Percentiles rank a stretch among this genome's conserved stretches.
Conservation (phyloP, 2,329 filamentous ascomycete species). For the Dendryphion nanum region DNA sequence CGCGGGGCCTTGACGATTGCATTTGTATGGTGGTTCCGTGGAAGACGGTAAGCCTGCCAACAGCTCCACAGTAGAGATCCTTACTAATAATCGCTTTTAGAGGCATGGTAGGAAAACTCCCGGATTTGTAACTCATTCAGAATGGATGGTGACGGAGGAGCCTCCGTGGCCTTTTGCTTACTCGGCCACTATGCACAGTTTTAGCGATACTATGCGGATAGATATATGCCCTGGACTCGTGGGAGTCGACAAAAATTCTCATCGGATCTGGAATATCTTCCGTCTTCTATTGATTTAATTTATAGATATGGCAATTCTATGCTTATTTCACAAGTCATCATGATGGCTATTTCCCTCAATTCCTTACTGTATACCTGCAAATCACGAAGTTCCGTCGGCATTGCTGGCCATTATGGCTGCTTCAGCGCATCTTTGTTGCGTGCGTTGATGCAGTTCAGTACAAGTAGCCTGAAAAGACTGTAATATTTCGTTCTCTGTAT, state of each 20-base stretch:
- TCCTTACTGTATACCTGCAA: neutral
- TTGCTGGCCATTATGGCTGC: conserved; percentile 6
- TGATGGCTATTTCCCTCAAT: neutral
- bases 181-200: conserved; percentile 3
- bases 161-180: conserved; percentile 7
- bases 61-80: too few species aligned
- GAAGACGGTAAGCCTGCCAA: conserved; percentile 4
- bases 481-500: conserved; percentile 9
- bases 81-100: conserved; percentile 1
- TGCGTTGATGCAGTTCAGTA: conserved; percentile 10
- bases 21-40: conserved; percentile 6
- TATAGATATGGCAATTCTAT: conserved; percentile 4
- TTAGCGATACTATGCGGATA: conserved; percentile 3
- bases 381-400: conserved; percentile 5
- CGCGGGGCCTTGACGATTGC: conserved; percentile 3
- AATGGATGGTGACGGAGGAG: conserved; percentile 4
- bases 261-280: conserved; percentile 1
- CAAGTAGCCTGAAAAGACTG: conserved; percentile 12
- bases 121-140: conserved; percentile 6
- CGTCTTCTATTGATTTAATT: conserved; percentile 4
- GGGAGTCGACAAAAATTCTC: conserved; percentile 1
- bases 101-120: conserved; percentile 1
- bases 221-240: conserved; percentile 3
- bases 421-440: conserved; percentile 13
- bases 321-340: neutral